A percentile compares a stretch with the other conserved stretches of the same genome.
Evolutionary conservation across 2,329 filamentous ascomycete species (phyloP).

Genomic region (Dothiorella sarmentorum): DNA sequence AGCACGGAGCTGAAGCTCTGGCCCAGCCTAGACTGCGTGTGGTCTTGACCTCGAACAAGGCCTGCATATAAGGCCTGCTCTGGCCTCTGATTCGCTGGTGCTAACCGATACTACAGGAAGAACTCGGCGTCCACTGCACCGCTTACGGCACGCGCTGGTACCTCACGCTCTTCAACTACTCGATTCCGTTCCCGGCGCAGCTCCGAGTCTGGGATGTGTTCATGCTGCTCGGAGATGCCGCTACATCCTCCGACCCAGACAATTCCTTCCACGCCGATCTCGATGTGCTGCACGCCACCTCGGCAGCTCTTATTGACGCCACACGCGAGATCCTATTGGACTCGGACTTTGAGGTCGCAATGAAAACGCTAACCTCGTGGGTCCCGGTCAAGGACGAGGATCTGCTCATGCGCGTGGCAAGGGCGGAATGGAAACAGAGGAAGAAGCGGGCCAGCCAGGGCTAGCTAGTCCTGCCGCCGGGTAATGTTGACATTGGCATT

Average conservation of each 20-base stretch:
- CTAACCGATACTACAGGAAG: slow-evolving; percentile 50
- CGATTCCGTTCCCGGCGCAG: slow-evolving; percentile 89
- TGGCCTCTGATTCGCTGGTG: slow-evolving; percentile 6
- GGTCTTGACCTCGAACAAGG: neutral
- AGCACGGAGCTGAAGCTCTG: neutral
- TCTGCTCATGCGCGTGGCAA: slow-evolving; percentile 83
- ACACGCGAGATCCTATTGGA: slow-evolving; percentile 84
- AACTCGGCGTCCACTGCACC: slow-evolving; percentile 77
- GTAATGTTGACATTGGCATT: slow-evolving; percentile 8
- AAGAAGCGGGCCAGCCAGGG: slow-evolving; percentile 48
- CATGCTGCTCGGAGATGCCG: slow-evolving; percentile 76
- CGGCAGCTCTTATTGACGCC: slow-evolving; percentile 85
- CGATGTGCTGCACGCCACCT: slow-evolving; percentile 85
- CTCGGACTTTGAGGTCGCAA: slow-evolving; percentile 94
- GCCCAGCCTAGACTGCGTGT: neutral
- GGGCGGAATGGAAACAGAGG: slow-evolving; percentile 77
- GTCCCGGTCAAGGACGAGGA: slow-evolving; percentile 93
- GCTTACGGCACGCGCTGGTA: slow-evolving; percentile 98
- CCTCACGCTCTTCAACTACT: slow-evolving; percentile 94
- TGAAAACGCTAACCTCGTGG: slow-evolving; percentile 95
- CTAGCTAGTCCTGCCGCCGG: slow-evolving; percentile 4
- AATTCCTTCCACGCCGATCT: slow-evolving; percentile 54
- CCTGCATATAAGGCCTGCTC: neutral
- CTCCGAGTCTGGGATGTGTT: slow-evolving; percentile 97
- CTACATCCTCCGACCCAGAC: slow-evolving; percentile 22